phyloP scores from a whole-genome alignment of 192 early-diverging fungal genomes.

The Mycoemilia scoparia region DNA sequence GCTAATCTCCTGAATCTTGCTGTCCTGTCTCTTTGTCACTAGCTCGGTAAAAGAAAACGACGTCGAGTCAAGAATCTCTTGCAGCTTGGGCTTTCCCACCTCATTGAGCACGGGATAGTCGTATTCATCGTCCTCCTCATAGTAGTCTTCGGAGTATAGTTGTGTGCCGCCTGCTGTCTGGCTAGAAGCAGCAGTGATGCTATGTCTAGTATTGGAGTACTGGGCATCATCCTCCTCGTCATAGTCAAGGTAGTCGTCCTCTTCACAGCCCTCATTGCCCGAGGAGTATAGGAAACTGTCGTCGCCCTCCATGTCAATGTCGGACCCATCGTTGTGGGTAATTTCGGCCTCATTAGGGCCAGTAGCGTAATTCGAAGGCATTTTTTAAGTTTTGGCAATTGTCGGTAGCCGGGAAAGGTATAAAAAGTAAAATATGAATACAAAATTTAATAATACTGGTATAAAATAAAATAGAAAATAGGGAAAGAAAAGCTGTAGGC shows the following conservation, averaged over 20 bases:
- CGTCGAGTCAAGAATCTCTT: constrained; percentile 30
- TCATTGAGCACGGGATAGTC: constrained; percentile 11
- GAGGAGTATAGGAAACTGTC: not conserved
- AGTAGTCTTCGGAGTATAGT: constrained; percentile 15
- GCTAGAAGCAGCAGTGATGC: too few relatives aligned
- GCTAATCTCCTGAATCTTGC: constrained; percentile 11
- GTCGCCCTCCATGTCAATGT: not conserved
- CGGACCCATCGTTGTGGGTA: too few relatives aligned
- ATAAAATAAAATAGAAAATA: too few relatives aligned
- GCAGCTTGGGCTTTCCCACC: constrained; percentile 7
- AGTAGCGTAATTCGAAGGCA: too few relatives aligned
- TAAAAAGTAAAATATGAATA: too few relatives aligned
- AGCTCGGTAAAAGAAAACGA: constrained; percentile 9
- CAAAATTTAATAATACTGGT: too few relatives aligned
- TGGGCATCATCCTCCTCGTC: not conserved
- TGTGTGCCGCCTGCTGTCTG: constrained; percentile 3
- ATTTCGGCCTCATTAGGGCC: too few relatives aligned
- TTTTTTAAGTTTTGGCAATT: too few relatives aligned
- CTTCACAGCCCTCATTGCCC: not conserved
- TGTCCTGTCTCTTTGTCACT: constrained; percentile 15
- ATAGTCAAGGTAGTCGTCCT: not conserved
- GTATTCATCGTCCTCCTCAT: constrained; percentile 6
- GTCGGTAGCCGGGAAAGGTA: too few relatives aligned
- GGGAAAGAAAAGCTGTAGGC: too few relatives aligned
- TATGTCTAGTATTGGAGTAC: constrained; percentile 1